Base-by-base conservation (phyloP, 768 basidiomycete species). In the Kwoniella bestiolae region DNA sequence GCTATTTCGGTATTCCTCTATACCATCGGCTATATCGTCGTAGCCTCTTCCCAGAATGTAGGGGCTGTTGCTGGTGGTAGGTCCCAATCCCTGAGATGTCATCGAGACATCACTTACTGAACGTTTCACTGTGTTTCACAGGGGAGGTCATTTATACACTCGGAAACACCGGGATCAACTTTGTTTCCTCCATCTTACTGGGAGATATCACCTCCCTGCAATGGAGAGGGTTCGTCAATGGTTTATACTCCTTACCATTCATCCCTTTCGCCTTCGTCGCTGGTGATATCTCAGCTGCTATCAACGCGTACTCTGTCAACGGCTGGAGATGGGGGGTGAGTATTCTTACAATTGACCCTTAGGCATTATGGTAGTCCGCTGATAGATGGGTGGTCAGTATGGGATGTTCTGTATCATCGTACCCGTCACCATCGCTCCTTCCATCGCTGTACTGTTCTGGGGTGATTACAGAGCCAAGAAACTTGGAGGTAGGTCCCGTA, bases 161-260 rank as follows among this genome's bases (percentile, higher is more conserved):
- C 31, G 76, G 78, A 14, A 66, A 60, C 31, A 44, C 65, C 18
- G 65, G 65, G 31, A 66, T 55, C 38, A 49, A 49, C 47, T 28
- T 49, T 32, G 52, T 53, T 31, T 25, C 38, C 7, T 31, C 32
- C 18, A 38, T 47, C 44, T 31, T 56, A 4, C 16, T 56, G 16
- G 77, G 67, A 16, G 80, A 79, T 50, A 63, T 81, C 18, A 73
- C 71, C 3, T 72, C 76, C 9, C 67, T 80, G 11, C 70, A 79
- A 60, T 81, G 72, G 70, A 63, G 79, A 55, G 74, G 71, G 3
- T 60, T 81, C 38, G 70, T 66, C 5, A 64, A 66, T 46, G 77
- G 71, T 9, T 31, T 71, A 5, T 49, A 74, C 16, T 65, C 68
- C 2, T 56, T 67, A 14, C 76, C 76, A 0, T 79, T 71, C 58